Evolutionary conservation across 441 rosid genomes (phyloP).

Genomic region (Biscutella laevigata): DNA sequence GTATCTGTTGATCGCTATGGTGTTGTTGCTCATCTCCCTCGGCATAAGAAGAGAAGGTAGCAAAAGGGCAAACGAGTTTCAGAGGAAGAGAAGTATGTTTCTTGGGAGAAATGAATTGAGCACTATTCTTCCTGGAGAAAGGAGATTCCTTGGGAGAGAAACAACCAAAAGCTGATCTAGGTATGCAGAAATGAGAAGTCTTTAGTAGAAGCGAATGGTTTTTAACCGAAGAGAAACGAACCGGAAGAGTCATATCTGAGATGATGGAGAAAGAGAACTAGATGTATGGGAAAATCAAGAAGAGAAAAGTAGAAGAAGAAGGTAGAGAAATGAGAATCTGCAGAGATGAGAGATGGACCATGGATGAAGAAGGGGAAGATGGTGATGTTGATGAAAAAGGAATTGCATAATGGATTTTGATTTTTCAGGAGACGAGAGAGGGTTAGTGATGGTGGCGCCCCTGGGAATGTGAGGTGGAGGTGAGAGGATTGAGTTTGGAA

Average conservation of each 20-base stretch:
- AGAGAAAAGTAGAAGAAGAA: constrained; percentile 5
- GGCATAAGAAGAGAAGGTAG: constrained; percentile 59
- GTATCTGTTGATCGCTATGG: constrained; percentile 22
- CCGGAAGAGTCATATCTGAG: constrained; percentile 56
- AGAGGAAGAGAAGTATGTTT: constrained; percentile 31
- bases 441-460: constrained; percentile 24
- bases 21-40: constrained; percentile 49
- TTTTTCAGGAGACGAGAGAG: constrained; percentile 17
- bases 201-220: constrained; percentile 37
- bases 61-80: constrained; percentile 42
- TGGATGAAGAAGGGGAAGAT: constrained; percentile 23
- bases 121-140: constrained; percentile 28
- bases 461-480: constrained; percentile 26
- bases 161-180: constrained; percentile 30
- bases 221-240: constrained; percentile 50
- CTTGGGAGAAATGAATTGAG: constrained; percentile 16
- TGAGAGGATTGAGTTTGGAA: constrained; percentile 28
- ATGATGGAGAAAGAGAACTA: constrained; percentile 16
- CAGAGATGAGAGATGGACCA: constrained; percentile 23
- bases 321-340: constrained; percentile 24
- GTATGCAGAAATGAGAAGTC: constrained; percentile 34
- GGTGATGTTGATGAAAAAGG: constrained; percentile 36
- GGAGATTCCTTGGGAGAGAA: constrained; percentile 26
- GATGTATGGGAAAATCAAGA: constrained; percentile 19
- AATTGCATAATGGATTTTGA: constrained; percentile 38